Base-by-base conservation (phyloP, 2,329 filamentous ascomycete species). In the Leptodontidium sp. region DNA sequence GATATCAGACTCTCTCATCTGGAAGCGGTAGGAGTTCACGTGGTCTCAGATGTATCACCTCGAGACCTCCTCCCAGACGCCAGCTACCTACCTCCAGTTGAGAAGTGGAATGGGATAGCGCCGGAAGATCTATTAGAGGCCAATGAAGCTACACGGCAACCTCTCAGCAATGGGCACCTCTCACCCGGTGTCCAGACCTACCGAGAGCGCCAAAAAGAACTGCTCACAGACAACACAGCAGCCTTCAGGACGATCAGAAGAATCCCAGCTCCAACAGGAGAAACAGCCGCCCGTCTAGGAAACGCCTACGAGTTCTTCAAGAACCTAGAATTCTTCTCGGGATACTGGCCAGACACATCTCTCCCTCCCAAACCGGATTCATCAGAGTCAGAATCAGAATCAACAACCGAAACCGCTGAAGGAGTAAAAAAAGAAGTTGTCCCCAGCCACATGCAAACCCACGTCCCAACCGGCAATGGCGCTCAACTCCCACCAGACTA, bases 251-350 rank as follows among this genome's bases (percentile, higher is more conserved):
- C 87, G 1, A 84, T 90, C 65, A 85, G 88, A 29, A 84, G 88
- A 55, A 80, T 90, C n/a, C 82, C 84, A 6, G 80, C 86, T 0
- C 82, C 83, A 43, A 83, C 83, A 50, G 88, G 88, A 50, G 84
- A 85, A 74, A 79, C 82, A 57, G 81, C 85, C 45, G 83, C 84
- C 38, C 85, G 88, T 7, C 79, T 91, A 8, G 88, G 88, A 15
- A 90, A 89, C 72, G 84, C 86, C 5, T 90, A 90, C 73, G 88
- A 90, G 77, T 90, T 91, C 78, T 91, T 86, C 79, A 86, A 87
- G 64, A 86, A 87, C 72, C 81, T 91, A 24, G 88, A 91, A 73
- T 77, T 83, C 32, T 84, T 89, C 75, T 86, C 87, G 1, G 75
- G 81, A 0, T 90, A 84, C 74, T 91, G 88, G 88, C 86, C 89